A percentile compares a stretch with the other conserved stretches of the same genome.
Conservation (phyloP, 495 filamentous ascomycete species). For the Hapsidospora chrysogenum region DNA sequence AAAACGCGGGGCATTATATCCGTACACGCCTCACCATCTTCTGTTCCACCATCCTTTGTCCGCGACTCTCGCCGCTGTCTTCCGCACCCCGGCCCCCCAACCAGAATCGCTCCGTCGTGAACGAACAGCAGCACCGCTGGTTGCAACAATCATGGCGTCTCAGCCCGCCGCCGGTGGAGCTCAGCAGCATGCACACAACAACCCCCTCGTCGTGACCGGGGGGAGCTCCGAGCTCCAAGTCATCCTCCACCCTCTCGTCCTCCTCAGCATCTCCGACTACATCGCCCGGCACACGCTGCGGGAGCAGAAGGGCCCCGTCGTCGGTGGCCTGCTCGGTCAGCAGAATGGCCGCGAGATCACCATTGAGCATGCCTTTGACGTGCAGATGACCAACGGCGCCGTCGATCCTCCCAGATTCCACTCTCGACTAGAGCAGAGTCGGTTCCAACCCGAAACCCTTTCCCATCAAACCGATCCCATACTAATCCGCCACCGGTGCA, state of each 20-base stretch:
- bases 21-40: no score
- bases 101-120: no score
- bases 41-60: no score
- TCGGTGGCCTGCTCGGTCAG: conserved; percentile 77
- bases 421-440: conserved; percentile 74
- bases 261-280: conserved; percentile 93
- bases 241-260: conserved; percentile 81
- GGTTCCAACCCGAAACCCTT: conserved; percentile 7
- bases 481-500: conserved; percentile 14
- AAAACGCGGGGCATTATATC: no score
- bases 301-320: conserved; percentile 52
- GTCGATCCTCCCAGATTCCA: no score
- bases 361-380: conserved; percentile 85
- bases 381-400: no score
- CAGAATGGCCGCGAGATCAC: conserved; percentile 82
- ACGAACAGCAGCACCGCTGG: no score
- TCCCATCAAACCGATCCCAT: background rate
- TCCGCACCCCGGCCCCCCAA: no score
- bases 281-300: conserved; percentile 81
- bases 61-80: no score
- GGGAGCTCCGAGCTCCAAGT: conserved; percentile 58
- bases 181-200: no score
- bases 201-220: conserved; percentile 27
- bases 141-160: no score
- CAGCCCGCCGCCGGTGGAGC: no score